A percentile compares a stretch with the other conserved stretches of the same genome.
Evolutionary conservation across 768 basidiomycete species (phyloP).

Genomic region (Leccinum aurantiacum): DNA sequence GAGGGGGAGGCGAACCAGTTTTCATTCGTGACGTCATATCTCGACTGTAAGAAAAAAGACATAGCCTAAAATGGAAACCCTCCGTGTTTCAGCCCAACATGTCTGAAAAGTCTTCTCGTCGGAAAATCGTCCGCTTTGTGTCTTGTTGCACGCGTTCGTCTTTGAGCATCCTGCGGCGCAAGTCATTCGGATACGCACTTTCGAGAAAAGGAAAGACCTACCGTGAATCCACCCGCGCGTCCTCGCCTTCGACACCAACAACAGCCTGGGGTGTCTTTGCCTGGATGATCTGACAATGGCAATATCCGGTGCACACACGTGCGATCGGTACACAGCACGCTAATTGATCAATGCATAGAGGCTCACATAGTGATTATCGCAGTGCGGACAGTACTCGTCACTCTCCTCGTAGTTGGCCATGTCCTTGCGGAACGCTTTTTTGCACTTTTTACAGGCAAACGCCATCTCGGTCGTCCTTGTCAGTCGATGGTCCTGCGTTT

Average conservation of each 20-base stretch:
- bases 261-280: constrained; percentile 89
- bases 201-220: constrained; percentile 36
- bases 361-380: constrained; percentile 96
- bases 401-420: constrained; percentile 91
- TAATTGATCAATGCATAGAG: not conserved
- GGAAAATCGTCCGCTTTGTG: constrained; percentile 49
- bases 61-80: constrained; percentile 16
- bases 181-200: not conserved
- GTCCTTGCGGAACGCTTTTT: constrained; percentile 96
- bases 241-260: constrained; percentile 87
- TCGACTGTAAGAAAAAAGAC: constrained; percentile 2
- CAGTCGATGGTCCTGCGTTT: constrained; percentile 71
- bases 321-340: not conserved
- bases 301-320: not conserved
- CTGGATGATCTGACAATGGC: constrained; percentile 68
- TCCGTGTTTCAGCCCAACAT: constrained; percentile 34
- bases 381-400: constrained; percentile 97
- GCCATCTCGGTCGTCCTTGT: constrained; percentile 79
- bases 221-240: constrained; percentile 85
- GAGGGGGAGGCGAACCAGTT: constrained; percentile 11
- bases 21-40: constrained; percentile 21
- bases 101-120: constrained; percentile 50
- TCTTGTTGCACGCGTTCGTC: constrained; percentile 74
- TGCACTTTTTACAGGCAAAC: constrained; percentile 86
- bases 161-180: constrained; percentile 70